Base-by-base conservation (phyloP, 2,329 filamentous ascomycete genomes). In the Alternaria arbusti region DNA sequence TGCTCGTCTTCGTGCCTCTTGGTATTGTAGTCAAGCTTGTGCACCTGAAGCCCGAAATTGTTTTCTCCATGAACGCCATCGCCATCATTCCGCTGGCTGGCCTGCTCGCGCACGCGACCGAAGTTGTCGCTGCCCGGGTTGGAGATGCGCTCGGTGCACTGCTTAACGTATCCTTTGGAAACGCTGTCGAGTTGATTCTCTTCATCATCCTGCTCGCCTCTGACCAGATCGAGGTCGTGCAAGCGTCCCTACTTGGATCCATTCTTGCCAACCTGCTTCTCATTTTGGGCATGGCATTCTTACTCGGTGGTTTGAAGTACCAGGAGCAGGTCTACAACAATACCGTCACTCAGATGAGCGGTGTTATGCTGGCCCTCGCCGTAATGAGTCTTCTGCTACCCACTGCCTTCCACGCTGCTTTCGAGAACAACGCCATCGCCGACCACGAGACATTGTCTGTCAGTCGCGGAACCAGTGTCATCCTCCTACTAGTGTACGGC, bases 261-360 rank as follows among this genome's bases (percentile, higher is more conserved):
- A 97, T 97, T 72, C 83, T 97, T 68, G 91, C 94, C 67, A 97
- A 97, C 75, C 82, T 97, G 59, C 85, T 97, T 23, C 86, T 97
- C 64, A 97, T 97, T 75, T 82, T 97, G 71, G 94, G 94, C 74
- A 97, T 97, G 93, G 90, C 90, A 61, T 97, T 97, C 80, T 86
- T 97, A 56, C 82, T 96, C 23, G 94, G 94, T 74, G 94, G 94
- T 67, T 83, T 97, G 58, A 90, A 93, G 66, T 97, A 89, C 79
- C 90, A 91, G 77, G 94, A 97, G 83, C 94, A 97, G 84, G 90
- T 97, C 66, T 97, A 97, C 82, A 97, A 97, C 82, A 96, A 90
- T 81, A 97, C 93, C 22, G 93, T 97, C 62, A 97, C 94, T 1
- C 94, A 97, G 79, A 97, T 97, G 93, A 97, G 93, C 78, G 94